Evolutionary conservation across 306 rosid genomes (phyloP).

Genomic region (Cicer cuneatum): DNA sequence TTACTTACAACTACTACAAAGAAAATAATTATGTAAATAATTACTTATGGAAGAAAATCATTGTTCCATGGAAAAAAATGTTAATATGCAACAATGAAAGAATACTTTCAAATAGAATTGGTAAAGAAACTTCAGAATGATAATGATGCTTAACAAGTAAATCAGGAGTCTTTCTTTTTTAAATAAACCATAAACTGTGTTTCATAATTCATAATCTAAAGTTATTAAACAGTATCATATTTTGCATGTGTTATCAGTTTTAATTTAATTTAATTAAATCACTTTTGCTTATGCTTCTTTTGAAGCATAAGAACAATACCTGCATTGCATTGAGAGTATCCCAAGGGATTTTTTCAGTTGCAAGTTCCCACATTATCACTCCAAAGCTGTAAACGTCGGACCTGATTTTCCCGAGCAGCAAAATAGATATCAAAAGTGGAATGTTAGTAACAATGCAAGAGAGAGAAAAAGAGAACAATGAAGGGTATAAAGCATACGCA

Average conservation of each 20-base stretch:
- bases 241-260: background rate
- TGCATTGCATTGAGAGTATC: conserved; percentile 94
- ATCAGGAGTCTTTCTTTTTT: background rate
- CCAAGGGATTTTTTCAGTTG: conserved; percentile 97
- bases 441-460: background rate
- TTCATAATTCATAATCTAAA: background rate
- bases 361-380: conserved; percentile 97
- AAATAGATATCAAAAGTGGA: conserved; percentile 10
- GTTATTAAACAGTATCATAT: background rate
- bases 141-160: background rate
- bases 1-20: background rate
- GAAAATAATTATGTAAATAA: background rate
- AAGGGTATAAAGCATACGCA: conserved; percentile 46
- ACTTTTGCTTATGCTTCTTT: background rate
- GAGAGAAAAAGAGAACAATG: background rate
- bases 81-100: background rate
- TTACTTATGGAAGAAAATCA: no score
- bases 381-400: conserved; percentile 97
- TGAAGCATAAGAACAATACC: conserved; percentile 53
- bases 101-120: background rate
- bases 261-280: background rate
- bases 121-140: background rate
- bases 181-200: background rate
- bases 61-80: background rate
- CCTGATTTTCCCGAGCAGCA: conserved; percentile 58